Evolutionary conservation across 2,329 filamentous ascomycete species (phyloP).

Genomic region (Aspergillus aculeatus): DNA sequence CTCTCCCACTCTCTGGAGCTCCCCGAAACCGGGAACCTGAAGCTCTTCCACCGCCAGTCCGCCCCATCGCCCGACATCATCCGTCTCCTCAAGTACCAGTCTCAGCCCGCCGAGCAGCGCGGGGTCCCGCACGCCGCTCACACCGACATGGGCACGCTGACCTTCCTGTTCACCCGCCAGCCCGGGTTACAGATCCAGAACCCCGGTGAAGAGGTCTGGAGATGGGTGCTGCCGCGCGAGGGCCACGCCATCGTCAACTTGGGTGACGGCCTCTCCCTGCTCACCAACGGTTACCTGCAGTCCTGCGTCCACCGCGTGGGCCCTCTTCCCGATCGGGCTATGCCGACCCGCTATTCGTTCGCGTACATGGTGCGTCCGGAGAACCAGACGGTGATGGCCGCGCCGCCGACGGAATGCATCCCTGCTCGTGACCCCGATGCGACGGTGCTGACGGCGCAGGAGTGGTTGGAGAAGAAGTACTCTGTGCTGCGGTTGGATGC

Average conservation of each 20-base stretch:
- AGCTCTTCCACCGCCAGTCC: neutral
- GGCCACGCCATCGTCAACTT: conserved; percentile 59
- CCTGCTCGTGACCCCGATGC: neutral
- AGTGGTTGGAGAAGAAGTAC: neutral
- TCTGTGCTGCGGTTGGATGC: neutral
- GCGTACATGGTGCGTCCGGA: conserved; percentile 1
- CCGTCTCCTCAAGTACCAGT: neutral
- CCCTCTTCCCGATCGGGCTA: neutral
- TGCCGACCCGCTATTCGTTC: neutral
- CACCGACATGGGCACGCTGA: conserved; percentile 57
- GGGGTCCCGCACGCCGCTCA: conserved; percentile 1
- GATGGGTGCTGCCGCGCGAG: conserved; percentile 53
- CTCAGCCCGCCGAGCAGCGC: neutral
- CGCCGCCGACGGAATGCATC: neutral
- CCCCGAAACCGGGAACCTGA: neutral
- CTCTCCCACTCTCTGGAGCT: neutral
- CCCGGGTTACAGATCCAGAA: conserved; percentile 59
- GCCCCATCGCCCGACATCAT: neutral
- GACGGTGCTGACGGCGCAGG: neutral
- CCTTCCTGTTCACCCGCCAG: conserved; percentile 56
- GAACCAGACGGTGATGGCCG: neutral
- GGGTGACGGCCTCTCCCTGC: conserved; percentile 53
- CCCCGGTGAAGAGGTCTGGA: conserved; percentile 51
- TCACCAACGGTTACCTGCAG: conserved; percentile 1
- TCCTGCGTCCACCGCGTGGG: neutral